A percentile compares a stretch with the other conserved stretches of the same genome.
phyloP scores from a whole-genome alignment of 2,329 filamentous ascomycete genomes.

The Tolypocladium album region DNA sequence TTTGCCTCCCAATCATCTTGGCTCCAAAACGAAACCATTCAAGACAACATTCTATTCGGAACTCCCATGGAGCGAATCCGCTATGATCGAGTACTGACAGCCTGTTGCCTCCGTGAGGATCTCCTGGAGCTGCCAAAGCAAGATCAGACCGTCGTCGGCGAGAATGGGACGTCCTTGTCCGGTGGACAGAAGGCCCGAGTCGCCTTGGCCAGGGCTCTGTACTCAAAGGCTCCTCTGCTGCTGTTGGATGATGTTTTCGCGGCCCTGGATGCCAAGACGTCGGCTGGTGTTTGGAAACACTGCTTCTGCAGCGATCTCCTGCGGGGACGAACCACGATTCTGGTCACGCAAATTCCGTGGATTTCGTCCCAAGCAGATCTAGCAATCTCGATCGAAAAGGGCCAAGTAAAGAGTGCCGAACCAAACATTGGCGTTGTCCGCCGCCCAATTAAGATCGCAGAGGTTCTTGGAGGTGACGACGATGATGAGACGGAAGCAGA shows the following conservation, averaged over 20 bases:
- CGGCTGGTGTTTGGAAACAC: conserved; percentile 42
- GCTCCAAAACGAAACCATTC: conserved; percentile 46
- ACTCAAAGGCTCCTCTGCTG: conserved; percentile 43
- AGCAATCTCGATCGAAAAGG: conserved; percentile 33
- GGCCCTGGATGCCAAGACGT: conserved; percentile 48
- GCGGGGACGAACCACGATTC: conserved; percentile 40
- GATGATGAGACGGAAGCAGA: conserved; percentile 18
- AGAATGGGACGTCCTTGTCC: conserved; percentile 43
- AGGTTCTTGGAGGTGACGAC: conserved; percentile 24
- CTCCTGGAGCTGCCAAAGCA: conserved; percentile 37
- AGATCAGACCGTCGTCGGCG: conserved; percentile 41
- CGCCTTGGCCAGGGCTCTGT: conserved; percentile 44
- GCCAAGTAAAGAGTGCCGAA: conserved; percentile 27
- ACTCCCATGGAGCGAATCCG: conserved; percentile 37
- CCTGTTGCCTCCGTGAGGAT: conserved; percentile 41
- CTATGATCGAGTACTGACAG: conserved; percentile 44
- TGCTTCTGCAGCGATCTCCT: conserved; percentile 48
- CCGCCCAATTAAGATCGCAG: conserved; percentile 30
- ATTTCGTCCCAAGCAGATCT: conserved; percentile 40
- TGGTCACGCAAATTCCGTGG: conserved; percentile 47
- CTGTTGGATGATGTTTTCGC: conserved; percentile 51
- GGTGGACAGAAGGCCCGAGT: conserved; percentile 47
- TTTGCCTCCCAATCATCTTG: conserved; percentile 48
- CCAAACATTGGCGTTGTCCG: conserved; percentile 34
- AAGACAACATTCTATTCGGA: conserved; percentile 44